These are phyloP conservation scores for Daedalea quercina DNA, from an alignment of 768 basidiomycete genomes.

Conservation along the genomic window DNA sequence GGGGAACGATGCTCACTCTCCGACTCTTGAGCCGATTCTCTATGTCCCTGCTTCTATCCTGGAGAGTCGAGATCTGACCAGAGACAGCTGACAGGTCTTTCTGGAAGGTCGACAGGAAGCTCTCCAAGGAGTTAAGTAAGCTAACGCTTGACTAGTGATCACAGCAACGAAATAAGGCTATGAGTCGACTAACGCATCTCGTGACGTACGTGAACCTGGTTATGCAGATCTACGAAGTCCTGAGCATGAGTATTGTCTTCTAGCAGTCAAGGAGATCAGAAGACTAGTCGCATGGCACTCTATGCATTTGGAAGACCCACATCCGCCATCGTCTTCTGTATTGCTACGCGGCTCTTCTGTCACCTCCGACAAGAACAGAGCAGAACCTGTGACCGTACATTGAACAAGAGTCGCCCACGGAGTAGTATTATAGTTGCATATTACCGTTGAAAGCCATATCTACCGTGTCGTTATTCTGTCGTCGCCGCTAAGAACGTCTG, in stretches of 20 bases:
- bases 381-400: neutral
- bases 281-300: neutral
- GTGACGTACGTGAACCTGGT: conserved; percentile 71
- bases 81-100: conserved; percentile 91
- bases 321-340: neutral
- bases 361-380: neutral
- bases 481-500: too few species aligned
- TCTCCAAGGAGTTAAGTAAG: conserved; percentile 81
- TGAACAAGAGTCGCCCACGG: neutral
- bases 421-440: neutral
- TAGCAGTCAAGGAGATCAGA: conserved; percentile 4
- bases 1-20: conserved; percentile 48
- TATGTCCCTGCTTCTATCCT: conserved; percentile 84
- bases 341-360: neutral
- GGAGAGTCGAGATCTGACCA: conserved; percentile 92
- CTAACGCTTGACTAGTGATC: conserved; percentile 68
- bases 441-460: neutral
- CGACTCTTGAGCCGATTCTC: conserved; percentile 82
- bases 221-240: conserved; percentile 85
- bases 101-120: conserved; percentile 93
- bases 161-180: neutral
- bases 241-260: conserved; percentile 38
- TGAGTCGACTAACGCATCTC: neutral
- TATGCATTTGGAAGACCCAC: neutral
- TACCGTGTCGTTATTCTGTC: too few species aligned